phyloP scores from a whole-genome alignment of 1,284 basidiomycete genomes.

The Pyrrhoderma noxium region DNA sequence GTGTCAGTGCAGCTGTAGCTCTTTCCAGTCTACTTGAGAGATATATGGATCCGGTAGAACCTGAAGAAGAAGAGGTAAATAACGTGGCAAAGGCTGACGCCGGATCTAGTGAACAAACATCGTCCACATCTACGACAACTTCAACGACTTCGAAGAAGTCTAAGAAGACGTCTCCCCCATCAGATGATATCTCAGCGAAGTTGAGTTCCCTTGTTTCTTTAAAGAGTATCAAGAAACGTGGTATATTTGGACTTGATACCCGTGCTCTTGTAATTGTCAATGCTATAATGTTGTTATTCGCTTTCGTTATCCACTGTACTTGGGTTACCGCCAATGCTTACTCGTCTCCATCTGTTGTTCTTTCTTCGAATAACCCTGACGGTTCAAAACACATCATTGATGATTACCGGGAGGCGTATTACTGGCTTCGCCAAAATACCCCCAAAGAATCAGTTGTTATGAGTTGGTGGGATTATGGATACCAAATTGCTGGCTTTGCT shows the following conservation, averaged over 20 bases:
- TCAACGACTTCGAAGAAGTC: slow-evolving; percentile 45
- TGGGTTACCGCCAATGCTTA: slow-evolving; percentile 95
- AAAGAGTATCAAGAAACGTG: slow-evolving; percentile 32
- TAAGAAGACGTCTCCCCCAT: slow-evolving; percentile 46
- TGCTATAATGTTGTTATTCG: slow-evolving; percentile 72
- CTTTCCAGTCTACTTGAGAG: slow-evolving; percentile 85
- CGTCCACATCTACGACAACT: slow-evolving; percentile 23
- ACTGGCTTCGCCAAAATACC: slow-evolving; percentile 98
- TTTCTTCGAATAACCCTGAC: slow-evolving; percentile 76
- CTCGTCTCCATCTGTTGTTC: slow-evolving; percentile 96
- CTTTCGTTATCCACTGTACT: slow-evolving; percentile 96
- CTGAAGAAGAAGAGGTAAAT: slow-evolving; percentile 37
- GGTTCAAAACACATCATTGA: slow-evolving; percentile 95
- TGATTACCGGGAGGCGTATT: slow-evolving; percentile 99
- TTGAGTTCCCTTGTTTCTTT: slow-evolving; percentile 28
- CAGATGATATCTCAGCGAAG: slow-evolving; percentile 28
- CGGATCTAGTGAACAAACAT: slow-evolving; percentile 19
- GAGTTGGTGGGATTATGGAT: slow-evolving; percentile 99
- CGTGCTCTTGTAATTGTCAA: slow-evolving; percentile 74
- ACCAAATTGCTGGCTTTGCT: slow-evolving; percentile 99
- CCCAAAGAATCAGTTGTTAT: slow-evolving; percentile 87
- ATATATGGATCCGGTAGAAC: slow-evolving; percentile 73
- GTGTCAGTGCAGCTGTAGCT: slow-evolving; percentile 87
- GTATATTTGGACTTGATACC: slow-evolving; percentile 83
- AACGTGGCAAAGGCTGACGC: slow-evolving; percentile 26